phyloP scores from a whole-genome alignment of 108 stramenopile genomes.

The Cyclostephanos invisitatus region DNA sequence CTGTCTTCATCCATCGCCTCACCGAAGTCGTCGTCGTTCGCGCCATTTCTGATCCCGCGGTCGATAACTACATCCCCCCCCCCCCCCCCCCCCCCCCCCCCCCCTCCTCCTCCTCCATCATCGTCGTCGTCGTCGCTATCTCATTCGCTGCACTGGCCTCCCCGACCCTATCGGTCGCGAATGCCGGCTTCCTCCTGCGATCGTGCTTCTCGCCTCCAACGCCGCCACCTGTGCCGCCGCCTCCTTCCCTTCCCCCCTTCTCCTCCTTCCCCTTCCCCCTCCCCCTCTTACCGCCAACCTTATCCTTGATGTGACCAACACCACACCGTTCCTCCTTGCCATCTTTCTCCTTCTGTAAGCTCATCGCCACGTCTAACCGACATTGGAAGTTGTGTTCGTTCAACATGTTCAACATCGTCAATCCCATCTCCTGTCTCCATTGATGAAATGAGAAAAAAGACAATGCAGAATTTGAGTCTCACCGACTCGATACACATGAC shows the following conservation, averaged over 20 bases:
- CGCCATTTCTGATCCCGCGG: slow-evolving; percentile 8
- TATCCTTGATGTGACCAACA: slow-evolving; percentile 65
- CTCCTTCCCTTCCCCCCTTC: not conserved
- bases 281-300: not conserved
- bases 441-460: no score
- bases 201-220: slow-evolving; percentile 7
- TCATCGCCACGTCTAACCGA: slow-evolving; percentile 81
- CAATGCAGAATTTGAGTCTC: no score
- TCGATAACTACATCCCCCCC: slow-evolving; percentile 14
- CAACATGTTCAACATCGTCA: slow-evolving; percentile 77
- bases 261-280: slow-evolving; percentile 7
- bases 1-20: slow-evolving; percentile 16
- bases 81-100: slow-evolving; percentile 19
- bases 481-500: no score
- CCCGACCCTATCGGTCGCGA: slow-evolving; percentile 22
- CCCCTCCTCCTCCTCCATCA: slow-evolving; percentile 6
- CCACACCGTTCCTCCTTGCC: slow-evolving; percentile 49
- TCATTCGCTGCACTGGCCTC: not conserved
- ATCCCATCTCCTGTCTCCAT: slow-evolving; percentile 83
- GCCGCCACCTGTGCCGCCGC: not conserved
- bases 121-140: slow-evolving; percentile 8
- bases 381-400: slow-evolving; percentile 71
- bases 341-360: slow-evolving; percentile 68
- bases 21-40: not conserved
- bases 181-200: slow-evolving; percentile 40